Base-by-base conservation (phyloP, 2,329 filamentous ascomycete genomes). In the Coccinonectria pachysandricola region DNA sequence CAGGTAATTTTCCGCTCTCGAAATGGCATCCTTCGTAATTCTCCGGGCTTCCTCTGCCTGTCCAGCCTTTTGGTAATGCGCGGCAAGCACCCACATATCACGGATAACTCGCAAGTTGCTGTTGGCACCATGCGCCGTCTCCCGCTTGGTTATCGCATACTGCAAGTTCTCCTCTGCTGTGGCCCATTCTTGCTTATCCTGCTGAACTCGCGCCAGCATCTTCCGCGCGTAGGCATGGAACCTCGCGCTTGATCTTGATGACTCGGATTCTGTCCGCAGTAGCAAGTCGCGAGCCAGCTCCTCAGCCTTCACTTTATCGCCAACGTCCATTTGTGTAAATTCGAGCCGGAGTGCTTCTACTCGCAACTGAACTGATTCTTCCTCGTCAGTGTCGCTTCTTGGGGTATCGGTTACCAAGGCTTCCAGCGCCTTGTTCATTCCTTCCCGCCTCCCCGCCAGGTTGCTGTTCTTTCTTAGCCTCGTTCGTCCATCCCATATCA, bases 171-270 rank as follows among this genome's bases (percentile, higher is more conserved):
- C 28, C 34, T 56, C 53, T 1, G 52, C 53, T 13, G 26, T 35
- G 12, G 32, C 43, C 45, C 48, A 52, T 26, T 54, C 49, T 15
- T 50, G 37, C 20, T 40, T 38, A 8, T 44, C 47, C 32, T 56
- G 46, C 18, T 52, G 45, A 14, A 56, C 39, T 19, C 53, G 39
- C 1, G 53, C 52, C 18, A 56, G 37, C 53, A 56, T 56, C 36
- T 56, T 56, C 26, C 45, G 50, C 12, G 52, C 53, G 24, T 56
- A 56, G 4, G 53, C 53, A 24, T 56, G 53, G 18, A 56, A 56
- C n/a, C 53, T 42, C 7, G 48, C 53, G 26, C 39, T 45, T 2
- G 49, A 48, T 15, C 46, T 47, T 3, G 43, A 36, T 4, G 27
- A 17, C 5, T 36, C 34, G 6, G 37, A 37, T 16, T 36, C 40